phyloP scores from a whole-genome alignment of 805 yeast species.

The Saccharomyces cerevisiae region DNA sequence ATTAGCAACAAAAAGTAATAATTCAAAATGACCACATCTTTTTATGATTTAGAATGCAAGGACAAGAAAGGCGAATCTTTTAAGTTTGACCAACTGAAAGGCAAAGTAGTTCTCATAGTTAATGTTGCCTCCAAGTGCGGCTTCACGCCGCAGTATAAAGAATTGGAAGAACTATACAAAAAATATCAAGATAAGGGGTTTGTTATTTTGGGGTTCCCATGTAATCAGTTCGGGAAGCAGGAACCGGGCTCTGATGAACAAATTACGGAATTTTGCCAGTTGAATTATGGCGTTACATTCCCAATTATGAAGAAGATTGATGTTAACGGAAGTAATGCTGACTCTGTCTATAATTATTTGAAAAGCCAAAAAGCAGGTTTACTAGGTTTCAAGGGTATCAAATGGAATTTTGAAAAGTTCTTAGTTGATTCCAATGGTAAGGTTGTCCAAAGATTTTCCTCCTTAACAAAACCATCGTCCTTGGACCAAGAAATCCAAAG shows the following conservation, averaged over 20 bases:
- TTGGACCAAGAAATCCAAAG: constrained; percentile 52
- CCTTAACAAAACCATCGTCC: constrained; percentile 58
- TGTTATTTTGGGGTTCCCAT: constrained; percentile 75
- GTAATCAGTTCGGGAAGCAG: constrained; percentile 81
- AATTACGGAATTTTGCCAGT: constrained; percentile 60
- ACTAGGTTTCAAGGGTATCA: constrained; percentile 61
- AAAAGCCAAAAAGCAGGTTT: constrained; percentile 53
- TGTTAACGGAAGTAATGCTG: constrained; percentile 78
- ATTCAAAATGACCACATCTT: constrained; percentile 15
- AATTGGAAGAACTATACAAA: constrained; percentile 58
- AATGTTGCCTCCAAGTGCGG: constrained; percentile 86
- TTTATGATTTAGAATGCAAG: constrained; percentile 57
- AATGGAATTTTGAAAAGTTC: constrained; percentile 79
- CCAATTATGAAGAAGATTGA: constrained; percentile 81
- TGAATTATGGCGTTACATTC: constrained; percentile 86
- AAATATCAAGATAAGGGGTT: constrained; percentile 58
- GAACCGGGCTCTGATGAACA: constrained; percentile 65
- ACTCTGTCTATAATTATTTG: constrained; percentile 72
- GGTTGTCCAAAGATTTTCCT: constrained; percentile 53
- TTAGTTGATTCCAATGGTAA: constrained; percentile 45
- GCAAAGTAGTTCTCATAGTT: constrained; percentile 75
- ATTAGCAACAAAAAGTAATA: neutral
- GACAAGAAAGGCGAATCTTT: constrained; percentile 53
- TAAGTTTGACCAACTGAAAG: constrained; percentile 54
- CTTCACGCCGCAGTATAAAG: constrained; percentile 68